A percentile compares a stretch with the other conserved stretches of the same genome.
Evolutionary conservation across 2,329 filamentous ascomycete species (phyloP).

Genomic region (Alternaria gaisen): DNA sequence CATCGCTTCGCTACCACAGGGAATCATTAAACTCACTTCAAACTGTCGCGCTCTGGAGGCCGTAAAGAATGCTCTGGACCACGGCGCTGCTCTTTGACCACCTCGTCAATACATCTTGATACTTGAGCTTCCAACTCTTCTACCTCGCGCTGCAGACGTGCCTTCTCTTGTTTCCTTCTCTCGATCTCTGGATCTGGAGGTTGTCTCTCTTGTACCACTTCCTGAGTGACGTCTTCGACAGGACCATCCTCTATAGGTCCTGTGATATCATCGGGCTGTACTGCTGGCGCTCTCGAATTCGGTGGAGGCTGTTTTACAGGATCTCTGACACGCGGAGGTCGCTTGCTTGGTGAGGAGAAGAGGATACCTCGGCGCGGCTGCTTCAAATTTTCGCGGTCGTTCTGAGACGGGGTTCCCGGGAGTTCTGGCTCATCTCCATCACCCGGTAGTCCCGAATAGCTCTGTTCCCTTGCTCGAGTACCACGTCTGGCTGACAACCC

Average conservation of each 20-base stretch:
- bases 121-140: conserved; percentile 46
- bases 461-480: conserved; percentile 14
- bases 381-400: conserved; percentile 24
- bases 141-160: conserved; percentile 38
- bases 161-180: conserved; percentile 43
- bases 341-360: conserved; percentile 46
- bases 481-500: conserved; percentile 18
- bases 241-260: conserved; percentile 22
- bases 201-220: conserved; percentile 10
- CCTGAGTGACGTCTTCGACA: neutral
- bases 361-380: conserved; percentile 34
- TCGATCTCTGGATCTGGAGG: conserved; percentile 37
- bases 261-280: conserved; percentile 22
- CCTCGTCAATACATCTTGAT: conserved; percentile 37
- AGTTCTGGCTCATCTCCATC: conserved; percentile 27
- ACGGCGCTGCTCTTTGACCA: conserved; percentile 37
- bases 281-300: conserved; percentile 22
- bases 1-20: neutral
- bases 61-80: conserved; percentile 19
- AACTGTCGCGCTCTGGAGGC: conserved; percentile 32
- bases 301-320: conserved; percentile 25
- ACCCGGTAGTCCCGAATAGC: conserved; percentile 3
- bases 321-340: conserved; percentile 31
- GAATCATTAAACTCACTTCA: conserved; percentile 28
- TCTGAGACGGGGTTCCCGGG: conserved; percentile 33